Evolutionary conservation across 805 yeast genomes (phyloP).

Genomic region (Yarrowia porcina): DNA sequence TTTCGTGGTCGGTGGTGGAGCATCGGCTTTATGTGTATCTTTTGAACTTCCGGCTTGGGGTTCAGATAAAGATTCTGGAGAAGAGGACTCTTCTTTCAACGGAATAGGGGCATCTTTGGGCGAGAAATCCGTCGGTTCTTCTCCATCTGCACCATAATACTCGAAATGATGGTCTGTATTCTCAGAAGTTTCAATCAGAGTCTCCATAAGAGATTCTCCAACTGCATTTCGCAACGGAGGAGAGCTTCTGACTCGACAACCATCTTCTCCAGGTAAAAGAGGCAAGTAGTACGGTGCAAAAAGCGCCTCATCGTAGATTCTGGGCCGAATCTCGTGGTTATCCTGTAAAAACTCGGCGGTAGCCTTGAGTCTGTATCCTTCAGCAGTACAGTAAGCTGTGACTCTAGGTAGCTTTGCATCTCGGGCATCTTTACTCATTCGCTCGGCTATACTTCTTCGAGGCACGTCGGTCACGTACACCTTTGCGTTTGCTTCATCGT

Average conservation of each 20-base stretch:
- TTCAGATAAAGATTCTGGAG: background rate
- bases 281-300: constrained; percentile 89
- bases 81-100: background rate
- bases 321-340: constrained; percentile 78
- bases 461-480: constrained; percentile 29
- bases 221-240: constrained; percentile 32
- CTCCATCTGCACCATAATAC: constrained; percentile 41
- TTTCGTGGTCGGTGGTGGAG: background rate
- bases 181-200: constrained; percentile 73
- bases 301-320: constrained; percentile 88
- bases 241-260: constrained; percentile 39
- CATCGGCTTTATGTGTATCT: background rate
- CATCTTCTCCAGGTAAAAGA: constrained; percentile 67
- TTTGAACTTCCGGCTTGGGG: background rate
- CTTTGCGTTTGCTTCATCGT: constrained; percentile 51
- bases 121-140: constrained; percentile 11
- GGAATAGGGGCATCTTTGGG: constrained; percentile 19
- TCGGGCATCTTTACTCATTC: constrained; percentile 47
- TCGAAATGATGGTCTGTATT: constrained; percentile 89
- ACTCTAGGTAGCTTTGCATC: constrained; percentile 72
- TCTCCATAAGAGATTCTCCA: constrained; percentile 59
- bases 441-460: constrained; percentile 36
- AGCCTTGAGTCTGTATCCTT: constrained; percentile 63
- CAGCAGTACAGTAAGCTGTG: constrained; percentile 89
- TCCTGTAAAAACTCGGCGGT: constrained; percentile 62